These are phyloP conservation scores for Fusarium camptoceras DNA, from an alignment of 2,329 filamentous ascomycete genomes.

Conservation along the genomic window DNA sequence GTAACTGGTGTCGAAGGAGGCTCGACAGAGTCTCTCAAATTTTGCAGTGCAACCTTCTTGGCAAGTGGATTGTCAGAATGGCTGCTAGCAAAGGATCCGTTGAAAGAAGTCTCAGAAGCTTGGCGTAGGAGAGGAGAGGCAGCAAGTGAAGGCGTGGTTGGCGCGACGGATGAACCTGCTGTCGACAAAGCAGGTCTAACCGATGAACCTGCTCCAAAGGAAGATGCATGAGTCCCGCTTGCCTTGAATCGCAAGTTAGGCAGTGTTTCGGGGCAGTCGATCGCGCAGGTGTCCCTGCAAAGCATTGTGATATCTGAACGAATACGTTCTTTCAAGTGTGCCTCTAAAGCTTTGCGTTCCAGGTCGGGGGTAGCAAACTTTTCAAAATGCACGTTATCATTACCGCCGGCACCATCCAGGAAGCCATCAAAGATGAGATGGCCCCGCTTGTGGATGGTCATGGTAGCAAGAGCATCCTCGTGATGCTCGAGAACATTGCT, in stretches of 20 bases:
- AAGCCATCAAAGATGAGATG: constrained; percentile 58
- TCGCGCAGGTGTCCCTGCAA: constrained; percentile 63
- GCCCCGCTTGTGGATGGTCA: constrained; percentile 64
- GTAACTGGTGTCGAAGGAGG: constrained; percentile 31
- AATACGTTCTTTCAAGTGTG: constrained; percentile 59
- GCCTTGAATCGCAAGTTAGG: constrained; percentile 45
- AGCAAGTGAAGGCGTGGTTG: constrained; percentile 24
- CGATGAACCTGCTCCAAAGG: constrained; percentile 11
- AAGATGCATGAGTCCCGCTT: constrained; percentile 35
- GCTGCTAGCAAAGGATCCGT: constrained; percentile 39
- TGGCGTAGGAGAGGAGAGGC: constrained; percentile 28
- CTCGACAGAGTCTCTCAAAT: constrained; percentile 36
- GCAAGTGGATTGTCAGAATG: constrained; percentile 42
- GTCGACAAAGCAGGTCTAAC: constrained; percentile 22
- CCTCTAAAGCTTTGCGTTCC: constrained; percentile 54
- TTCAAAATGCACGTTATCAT: constrained; percentile 49
- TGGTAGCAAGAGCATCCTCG: constrained; percentile 57
- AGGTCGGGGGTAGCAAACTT: constrained; percentile 51
- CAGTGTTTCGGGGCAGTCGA: constrained; percentile 50
- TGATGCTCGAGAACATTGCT: constrained; percentile 61
- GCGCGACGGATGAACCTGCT: constrained; percentile 24
- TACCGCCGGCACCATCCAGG: constrained; percentile 50
- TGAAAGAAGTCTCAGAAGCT: constrained; percentile 38
- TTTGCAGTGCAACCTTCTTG: constrained; percentile 41
- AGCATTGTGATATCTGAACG: constrained; percentile 61